These are phyloP conservation scores for Aquilaria sinensis DNA, from an alignment of 345 rosid genomes.

Conservation along the genomic window DNA sequence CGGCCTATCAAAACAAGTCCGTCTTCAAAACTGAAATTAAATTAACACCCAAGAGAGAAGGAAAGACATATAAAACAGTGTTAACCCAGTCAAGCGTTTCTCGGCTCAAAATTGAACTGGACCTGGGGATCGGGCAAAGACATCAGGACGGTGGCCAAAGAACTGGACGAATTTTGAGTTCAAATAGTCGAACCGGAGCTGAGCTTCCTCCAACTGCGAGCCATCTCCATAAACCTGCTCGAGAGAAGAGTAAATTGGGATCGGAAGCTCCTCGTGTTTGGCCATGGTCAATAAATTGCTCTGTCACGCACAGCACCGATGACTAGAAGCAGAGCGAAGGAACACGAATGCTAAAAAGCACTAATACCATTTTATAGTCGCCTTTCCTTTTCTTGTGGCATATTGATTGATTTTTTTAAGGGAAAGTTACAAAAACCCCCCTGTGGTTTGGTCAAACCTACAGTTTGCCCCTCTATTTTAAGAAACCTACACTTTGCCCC, in stretches of 20 bases:
- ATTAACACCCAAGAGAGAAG: background rate
- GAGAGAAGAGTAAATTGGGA: slow-evolving; percentile 60
- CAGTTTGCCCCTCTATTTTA: too few relatives aligned
- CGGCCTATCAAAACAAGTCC: background rate
- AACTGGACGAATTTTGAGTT: slow-evolving; percentile 51
- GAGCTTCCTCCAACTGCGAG: slow-evolving; percentile 73
- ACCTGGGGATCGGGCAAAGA: slow-evolving; percentile 95
- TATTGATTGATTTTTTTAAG: too few relatives aligned
- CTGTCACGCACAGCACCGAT: too few relatives aligned
- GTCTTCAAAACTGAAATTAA: background rate
- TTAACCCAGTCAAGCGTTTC: background rate
- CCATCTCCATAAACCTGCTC: slow-evolving; percentile 69
- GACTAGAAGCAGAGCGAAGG: too few relatives aligned
- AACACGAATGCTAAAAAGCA: too few relatives aligned
- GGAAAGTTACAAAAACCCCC: too few relatives aligned
- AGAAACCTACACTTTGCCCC: too few relatives aligned
- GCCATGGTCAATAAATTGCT: slow-evolving; percentile 32
- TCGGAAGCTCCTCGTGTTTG: slow-evolving; percentile 57
- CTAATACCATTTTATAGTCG: too few relatives aligned
- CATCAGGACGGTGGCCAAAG: slow-evolving; percentile 63
- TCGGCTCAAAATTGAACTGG: background rate
- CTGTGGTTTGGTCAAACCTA: too few relatives aligned
- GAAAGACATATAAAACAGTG: background rate
- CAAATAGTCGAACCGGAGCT: slow-evolving; percentile 57
- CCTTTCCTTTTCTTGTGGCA: too few relatives aligned